Conservation (phyloP, 257 asterid genomes). For the Ballota nigra region DNA sequence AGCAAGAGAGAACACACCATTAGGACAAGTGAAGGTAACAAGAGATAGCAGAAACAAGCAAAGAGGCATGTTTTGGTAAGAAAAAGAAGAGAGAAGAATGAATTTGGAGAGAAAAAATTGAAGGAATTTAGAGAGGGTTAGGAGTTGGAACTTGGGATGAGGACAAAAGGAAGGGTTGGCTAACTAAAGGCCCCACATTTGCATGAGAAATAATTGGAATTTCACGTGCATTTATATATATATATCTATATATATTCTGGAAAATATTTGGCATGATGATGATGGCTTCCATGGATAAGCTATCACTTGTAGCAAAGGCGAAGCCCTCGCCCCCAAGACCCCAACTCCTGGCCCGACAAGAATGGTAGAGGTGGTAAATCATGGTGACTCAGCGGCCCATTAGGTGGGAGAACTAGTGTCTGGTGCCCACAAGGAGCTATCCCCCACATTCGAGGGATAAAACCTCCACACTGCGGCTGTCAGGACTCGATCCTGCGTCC, state of each 20-base stretch:
- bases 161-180: constrained; percentile 72
- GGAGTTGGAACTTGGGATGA: constrained; percentile 60
- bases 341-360: too few species aligned
- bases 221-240: constrained; percentile 64
- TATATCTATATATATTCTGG: not conserved
- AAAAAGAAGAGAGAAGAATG: not conserved
- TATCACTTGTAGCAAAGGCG: too few species aligned
- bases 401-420: too few species aligned
- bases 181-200: constrained; percentile 60
- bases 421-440: too few species aligned
- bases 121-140: constrained; percentile 28
- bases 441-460: too few species aligned
- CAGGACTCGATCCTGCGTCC: too few species aligned
- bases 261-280: not conserved
- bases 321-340: too few species aligned
- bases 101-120: not conserved
- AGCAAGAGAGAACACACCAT: constrained; percentile 31
- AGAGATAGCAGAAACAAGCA: constrained; percentile 24
- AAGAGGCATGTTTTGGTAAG: constrained; percentile 5
- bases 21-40: constrained; percentile 12
- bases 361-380: too few species aligned
- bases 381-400: too few species aligned
- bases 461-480: too few species aligned
- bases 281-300: constrained; percentile 42
- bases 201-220: constrained; percentile 94